A percentile compares a stretch with the other conserved stretches of the same genome.
Conservation (phyloP, 768 basidiomycete species). For the Mycena floridula region DNA sequence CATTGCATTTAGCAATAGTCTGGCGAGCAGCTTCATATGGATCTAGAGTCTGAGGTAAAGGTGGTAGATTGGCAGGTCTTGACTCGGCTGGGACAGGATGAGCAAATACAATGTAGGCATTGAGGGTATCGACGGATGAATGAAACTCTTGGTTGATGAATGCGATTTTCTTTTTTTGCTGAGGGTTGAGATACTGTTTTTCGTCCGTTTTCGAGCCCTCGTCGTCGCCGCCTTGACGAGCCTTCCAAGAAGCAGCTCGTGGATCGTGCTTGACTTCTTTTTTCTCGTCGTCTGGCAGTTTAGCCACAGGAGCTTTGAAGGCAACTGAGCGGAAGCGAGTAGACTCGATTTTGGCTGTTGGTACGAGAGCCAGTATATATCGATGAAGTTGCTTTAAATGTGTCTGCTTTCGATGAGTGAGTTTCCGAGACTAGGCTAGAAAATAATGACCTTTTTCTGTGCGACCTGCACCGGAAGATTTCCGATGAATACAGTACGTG, state of each 20-base stretch:
- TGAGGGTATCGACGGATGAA: constrained; percentile 63
- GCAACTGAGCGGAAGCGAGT: constrained; percentile 91
- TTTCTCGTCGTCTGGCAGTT: constrained; percentile 41
- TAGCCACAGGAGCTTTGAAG: constrained; percentile 76
- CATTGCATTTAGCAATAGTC: constrained; percentile 58
- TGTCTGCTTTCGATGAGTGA: constrained; percentile 39
- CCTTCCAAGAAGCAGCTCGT: constrained; percentile 56
- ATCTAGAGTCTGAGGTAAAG: constrained; percentile 42
- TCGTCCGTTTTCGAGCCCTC: too few species aligned
- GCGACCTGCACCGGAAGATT: constrained; percentile 77
- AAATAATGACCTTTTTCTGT: constrained; percentile 59
- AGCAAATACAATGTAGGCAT: constrained; percentile 91
- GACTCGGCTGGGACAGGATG: constrained; percentile 43
- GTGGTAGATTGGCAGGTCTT: constrained; percentile 46
- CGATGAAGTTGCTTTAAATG: constrained; percentile 68
- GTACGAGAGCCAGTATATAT: constrained; percentile 68
- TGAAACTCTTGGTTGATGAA: constrained; percentile 94
- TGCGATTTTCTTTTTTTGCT: constrained; percentile 88
- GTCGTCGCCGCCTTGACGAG: constrained; percentile 35
- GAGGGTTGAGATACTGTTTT: constrained; percentile 69
- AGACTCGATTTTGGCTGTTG: constrained; percentile 82
- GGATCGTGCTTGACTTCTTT: constrained; percentile 42
- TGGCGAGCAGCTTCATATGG: constrained; percentile 65
- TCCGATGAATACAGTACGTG: constrained; percentile 87
- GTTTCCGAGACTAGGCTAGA: neutral